A percentile compares a stretch with the other conserved stretches of the same genome.
Evolutionary conservation across 2,329 filamentous ascomycete species (phyloP).

Genomic region (Geosmithia flava): DNA sequence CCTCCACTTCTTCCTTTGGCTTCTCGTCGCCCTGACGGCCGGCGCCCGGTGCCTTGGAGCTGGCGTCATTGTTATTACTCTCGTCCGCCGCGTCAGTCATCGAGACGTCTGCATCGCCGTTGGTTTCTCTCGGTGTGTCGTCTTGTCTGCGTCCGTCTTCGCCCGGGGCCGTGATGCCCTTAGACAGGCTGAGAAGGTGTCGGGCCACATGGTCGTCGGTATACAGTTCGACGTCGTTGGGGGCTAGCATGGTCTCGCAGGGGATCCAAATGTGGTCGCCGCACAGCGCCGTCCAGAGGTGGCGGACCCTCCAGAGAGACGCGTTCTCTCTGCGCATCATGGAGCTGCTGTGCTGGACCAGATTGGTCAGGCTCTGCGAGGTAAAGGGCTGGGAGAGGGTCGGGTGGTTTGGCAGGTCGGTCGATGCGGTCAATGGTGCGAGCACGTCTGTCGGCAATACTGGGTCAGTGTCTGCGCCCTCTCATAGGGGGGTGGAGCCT

Average conservation of each 20-base stretch:
- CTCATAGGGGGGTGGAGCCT: neutral
- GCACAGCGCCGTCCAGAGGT: constrained; percentile 58
- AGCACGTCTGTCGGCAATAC: constrained; percentile 45
- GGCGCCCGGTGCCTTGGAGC: neutral
- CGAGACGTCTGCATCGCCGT: constrained; percentile 7
- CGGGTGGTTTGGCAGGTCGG: constrained; percentile 63
- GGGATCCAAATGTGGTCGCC: constrained; percentile 63
- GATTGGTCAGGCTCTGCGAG: constrained; percentile 58
- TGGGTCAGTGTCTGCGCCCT: constrained; percentile 1
- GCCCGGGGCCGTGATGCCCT: constrained; percentile 1
- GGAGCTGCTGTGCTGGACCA: constrained; percentile 55
- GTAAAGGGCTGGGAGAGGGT: constrained; percentile 64
- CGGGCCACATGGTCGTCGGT: constrained; percentile 31
- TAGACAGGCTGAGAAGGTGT: constrained; percentile 17
- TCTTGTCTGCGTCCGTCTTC: neutral
- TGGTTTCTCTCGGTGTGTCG: neutral
- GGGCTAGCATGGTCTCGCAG: constrained; percentile 43
- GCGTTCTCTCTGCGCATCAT: constrained; percentile 66
- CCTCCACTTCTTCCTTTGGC: neutral
- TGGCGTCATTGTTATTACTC: neutral
- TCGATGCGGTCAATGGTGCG: constrained; percentile 61
- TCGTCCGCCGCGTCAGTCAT: constrained; percentile 8
- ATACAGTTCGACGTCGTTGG: constrained; percentile 43
- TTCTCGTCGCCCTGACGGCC: neutral
- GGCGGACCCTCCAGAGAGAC: constrained; percentile 62